phyloP scores from a whole-genome alignment of 768 basidiomycete genomes.

The Amanita brunnescens region DNA sequence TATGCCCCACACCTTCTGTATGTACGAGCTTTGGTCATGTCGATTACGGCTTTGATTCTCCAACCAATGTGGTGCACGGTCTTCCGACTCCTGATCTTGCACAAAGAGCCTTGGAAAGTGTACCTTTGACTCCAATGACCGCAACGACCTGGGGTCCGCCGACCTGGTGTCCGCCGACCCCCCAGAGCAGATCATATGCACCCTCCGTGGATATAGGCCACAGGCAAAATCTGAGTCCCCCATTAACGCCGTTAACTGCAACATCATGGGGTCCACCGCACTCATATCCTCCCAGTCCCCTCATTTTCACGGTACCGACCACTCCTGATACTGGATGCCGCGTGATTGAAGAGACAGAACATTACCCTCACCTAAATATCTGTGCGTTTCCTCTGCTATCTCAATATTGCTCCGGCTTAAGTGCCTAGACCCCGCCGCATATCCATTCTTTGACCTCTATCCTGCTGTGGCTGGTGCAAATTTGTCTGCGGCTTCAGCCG shows the following conservation, averaged over 20 bases:
- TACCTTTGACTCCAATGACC: constrained; percentile 41
- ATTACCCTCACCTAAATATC: constrained; percentile 19
- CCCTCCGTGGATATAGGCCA: constrained; percentile 40
- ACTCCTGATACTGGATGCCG: constrained; percentile 35
- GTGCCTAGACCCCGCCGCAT: constrained; percentile 28
- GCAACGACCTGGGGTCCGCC: constrained; percentile 40
- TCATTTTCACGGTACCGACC: constrained; percentile 24
- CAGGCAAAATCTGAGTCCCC: constrained; percentile 34
- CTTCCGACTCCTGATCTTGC: constrained; percentile 54
- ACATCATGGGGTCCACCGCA: constrained; percentile 27
- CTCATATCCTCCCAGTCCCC: constrained; percentile 32
- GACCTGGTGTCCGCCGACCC: constrained; percentile 24
- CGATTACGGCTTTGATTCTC: constrained; percentile 36
- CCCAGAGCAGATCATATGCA: constrained; percentile 18
- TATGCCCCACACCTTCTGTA: constrained; percentile 42
- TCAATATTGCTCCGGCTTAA: neutral
- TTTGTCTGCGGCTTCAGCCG: no score
- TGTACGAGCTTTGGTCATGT: constrained; percentile 51
- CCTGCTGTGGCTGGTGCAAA: constrained; percentile 5
- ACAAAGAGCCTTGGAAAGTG: constrained; percentile 44
- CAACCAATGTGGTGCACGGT: constrained; percentile 24
- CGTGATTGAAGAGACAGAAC: constrained; percentile 18
- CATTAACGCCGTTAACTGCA: constrained; percentile 33
- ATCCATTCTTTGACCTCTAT: constrained; percentile 17
- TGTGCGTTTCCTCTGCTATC: constrained; percentile 16